A percentile compares a stretch with the other conserved stretches of the same genome.
Conservation (phyloP, 225 moss, liverwort and hornwort species). For the Pseudoscleropodium purum region DNA sequence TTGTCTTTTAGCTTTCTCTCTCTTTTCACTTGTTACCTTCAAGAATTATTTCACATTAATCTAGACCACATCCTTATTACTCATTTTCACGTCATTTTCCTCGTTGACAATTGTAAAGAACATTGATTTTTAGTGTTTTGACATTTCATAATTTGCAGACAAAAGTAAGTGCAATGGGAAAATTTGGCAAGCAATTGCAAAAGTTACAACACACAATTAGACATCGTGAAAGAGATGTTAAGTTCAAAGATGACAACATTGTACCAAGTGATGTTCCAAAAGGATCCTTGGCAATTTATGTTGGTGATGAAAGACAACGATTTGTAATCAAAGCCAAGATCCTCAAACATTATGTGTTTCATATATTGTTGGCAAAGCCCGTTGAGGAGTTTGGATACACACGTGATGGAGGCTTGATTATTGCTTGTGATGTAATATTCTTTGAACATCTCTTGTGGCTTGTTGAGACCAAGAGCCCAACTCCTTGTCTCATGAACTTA, state of each 20-base stretch:
- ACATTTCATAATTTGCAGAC: no score
- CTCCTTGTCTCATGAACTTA: neutral
- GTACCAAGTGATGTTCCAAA: neutral
- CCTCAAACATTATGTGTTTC: slow-evolving; percentile 30
- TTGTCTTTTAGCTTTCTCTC: no score
- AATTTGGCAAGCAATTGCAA: neutral
- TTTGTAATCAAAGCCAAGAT: neutral
- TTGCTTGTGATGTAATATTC: slow-evolving; percentile 28
- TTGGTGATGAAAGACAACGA: neutral
- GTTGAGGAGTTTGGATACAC: slow-evolving; percentile 46
- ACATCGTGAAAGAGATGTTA: neutral
- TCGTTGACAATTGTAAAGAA: neutral
- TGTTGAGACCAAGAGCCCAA: neutral
- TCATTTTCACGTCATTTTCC: no score
- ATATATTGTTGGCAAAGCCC: slow-evolving; percentile 38
- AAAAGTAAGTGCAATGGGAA: neutral
- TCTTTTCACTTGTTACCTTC: neutral
- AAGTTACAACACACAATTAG: neutral
- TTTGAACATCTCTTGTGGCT: neutral
- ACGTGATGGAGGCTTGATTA: slow-evolving; percentile 47
- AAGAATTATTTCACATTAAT: neutral
- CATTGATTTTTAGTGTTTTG: neutral
- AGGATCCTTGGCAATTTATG: neutral
- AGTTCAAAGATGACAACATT: neutral
- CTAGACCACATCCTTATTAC: no score